Evolutionary conservation across 2,329 filamentous ascomycete genomes (phyloP).

Genomic region (Exophiala xenobiotica): DNA sequence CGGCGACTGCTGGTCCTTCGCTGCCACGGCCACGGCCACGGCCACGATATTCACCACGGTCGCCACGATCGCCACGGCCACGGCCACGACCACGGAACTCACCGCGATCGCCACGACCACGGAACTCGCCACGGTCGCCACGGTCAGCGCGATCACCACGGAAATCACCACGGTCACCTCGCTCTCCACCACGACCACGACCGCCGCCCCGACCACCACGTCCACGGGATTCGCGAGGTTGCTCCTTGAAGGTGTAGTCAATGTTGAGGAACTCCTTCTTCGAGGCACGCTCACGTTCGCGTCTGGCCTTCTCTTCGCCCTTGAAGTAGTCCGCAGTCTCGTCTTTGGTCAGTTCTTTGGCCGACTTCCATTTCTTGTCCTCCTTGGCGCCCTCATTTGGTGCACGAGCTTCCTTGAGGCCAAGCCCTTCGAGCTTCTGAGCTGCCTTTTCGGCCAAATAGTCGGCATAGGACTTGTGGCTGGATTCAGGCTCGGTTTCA

Average conservation of each 20-base stretch:
- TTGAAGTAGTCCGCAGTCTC: constrained; percentile 74
- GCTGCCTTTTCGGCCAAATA: constrained; percentile 76
- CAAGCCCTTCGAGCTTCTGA: constrained; percentile 70
- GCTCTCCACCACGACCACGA: constrained; percentile 39
- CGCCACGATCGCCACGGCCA: constrained; percentile 50
- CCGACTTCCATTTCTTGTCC: constrained; percentile 60
- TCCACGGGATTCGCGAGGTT: constrained; percentile 54
- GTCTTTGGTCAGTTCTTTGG: constrained; percentile 48
- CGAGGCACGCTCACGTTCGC: constrained; percentile 80
- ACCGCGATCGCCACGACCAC: constrained; percentile 48
- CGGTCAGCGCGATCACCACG: constrained; percentile 36
- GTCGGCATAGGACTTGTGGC: constrained; percentile 83
- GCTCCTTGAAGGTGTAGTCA: constrained; percentile 78
- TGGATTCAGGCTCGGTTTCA: constrained; percentile 68
- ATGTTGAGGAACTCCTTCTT: constrained; percentile 87
- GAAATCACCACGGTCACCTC: constrained; percentile 44
- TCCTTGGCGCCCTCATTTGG: constrained; percentile 86
- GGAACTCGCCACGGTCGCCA: constrained; percentile 37
- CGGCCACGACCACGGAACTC: constrained; percentile 45
- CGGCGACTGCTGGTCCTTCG: constrained; percentile 25
- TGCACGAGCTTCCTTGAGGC: constrained; percentile 72
- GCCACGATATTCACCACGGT: constrained; percentile 42
- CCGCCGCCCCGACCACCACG: constrained; percentile 50
- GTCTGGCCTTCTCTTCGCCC: constrained; percentile 71
- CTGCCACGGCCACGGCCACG: constrained; percentile 35